Percentiles rank a stretch among this genome's conserved stretches.
phyloP scores from a whole-genome alignment of 768 basidiomycete genomes.

The Suillus weaverae region DNA sequence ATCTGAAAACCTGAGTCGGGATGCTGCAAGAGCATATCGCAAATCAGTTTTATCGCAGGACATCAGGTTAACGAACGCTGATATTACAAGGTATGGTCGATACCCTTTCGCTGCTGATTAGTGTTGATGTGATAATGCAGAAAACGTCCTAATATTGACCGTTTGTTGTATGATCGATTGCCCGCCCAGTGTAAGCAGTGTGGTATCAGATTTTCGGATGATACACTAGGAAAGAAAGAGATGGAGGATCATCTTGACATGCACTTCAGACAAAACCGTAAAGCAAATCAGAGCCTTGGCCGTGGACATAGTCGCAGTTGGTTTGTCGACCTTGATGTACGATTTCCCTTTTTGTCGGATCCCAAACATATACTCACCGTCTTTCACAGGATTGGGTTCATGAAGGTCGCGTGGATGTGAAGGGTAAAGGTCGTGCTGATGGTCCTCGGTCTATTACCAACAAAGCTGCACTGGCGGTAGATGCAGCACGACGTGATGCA shows the following conservation, averaged over 20 bases:
- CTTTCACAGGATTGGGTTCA: slow-evolving; percentile 80
- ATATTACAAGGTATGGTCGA: slow-evolving; percentile 63
- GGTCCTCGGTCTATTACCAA: slow-evolving; percentile 49
- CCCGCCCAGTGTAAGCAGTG: slow-evolving; percentile 92
- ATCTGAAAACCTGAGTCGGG: slow-evolving; percentile 39
- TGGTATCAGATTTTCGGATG: slow-evolving; percentile 82
- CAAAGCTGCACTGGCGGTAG: slow-evolving; percentile 61
- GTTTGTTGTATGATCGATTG: slow-evolving; percentile 73
- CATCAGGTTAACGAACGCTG: slow-evolving; percentile 64
- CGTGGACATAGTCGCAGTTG: slow-evolving; percentile 89
- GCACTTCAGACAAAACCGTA: slow-evolving; percentile 93
- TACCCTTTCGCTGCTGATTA: background rate
- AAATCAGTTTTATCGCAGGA: slow-evolving; percentile 57
- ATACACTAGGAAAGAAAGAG: slow-evolving; percentile 64
- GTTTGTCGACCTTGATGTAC: slow-evolving; percentile 81
- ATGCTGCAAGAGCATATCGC: slow-evolving; percentile 58
- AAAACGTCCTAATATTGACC: slow-evolving; percentile 55
- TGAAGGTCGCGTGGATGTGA: slow-evolving; percentile 56
- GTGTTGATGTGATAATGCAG: slow-evolving; percentile 40
- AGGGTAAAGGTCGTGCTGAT: slow-evolving; percentile 69
- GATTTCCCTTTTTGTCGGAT: slow-evolving; percentile 26
- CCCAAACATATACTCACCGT: slow-evolving; percentile 15
- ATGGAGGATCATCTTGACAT: slow-evolving; percentile 92
- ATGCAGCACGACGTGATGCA: slow-evolving; percentile 70
- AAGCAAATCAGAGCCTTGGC: slow-evolving; percentile 72